phyloP scores from a whole-genome alignment of 192 early-diverging fungal genomes.

The Entrophospora sp. region DNA sequence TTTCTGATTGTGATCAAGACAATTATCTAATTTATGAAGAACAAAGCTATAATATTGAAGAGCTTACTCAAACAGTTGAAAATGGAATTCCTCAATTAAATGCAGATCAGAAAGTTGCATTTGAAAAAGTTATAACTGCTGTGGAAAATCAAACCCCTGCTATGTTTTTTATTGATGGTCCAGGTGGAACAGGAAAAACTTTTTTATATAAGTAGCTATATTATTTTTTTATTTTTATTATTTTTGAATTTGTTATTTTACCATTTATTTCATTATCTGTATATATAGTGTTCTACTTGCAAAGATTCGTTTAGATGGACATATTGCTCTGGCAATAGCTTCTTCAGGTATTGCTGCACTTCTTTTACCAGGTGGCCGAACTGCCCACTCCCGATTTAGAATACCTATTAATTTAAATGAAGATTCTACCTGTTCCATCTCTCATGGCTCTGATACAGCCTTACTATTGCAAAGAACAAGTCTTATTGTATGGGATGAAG shows the following conservation, averaged over 20 bases:
- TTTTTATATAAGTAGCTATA: slow-evolving; percentile 3
- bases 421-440: slow-evolving; percentile 16
- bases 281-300: no score
- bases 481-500: slow-evolving; percentile 33
- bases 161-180: slow-evolving; percentile 26
- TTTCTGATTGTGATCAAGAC: not conserved
- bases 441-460: not conserved
- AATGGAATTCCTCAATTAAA: not conserved
- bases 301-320: not conserved
- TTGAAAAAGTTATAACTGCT: slow-evolving; percentile 1
- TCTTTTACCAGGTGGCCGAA: slow-evolving; percentile 22
- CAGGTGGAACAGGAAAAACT: slow-evolving; percentile 24
- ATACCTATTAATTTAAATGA: slow-evolving; percentile 23
- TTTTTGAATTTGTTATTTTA: not conserved
- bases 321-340: slow-evolving; percentile 26
- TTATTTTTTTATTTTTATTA: not conserved
- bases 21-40: slow-evolving; percentile 15
- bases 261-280: not conserved
- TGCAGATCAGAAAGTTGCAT: not conserved
- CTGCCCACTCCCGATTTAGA: slow-evolving; percentile 29
- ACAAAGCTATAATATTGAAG: not conserved
- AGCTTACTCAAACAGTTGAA: not conserved
- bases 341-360: slow-evolving; percentile 27
- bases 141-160: not conserved
- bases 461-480: slow-evolving; percentile 5